Evolutionary conservation across 2,329 filamentous ascomycete genomes (phyloP).

Genomic region (Pyrenochaeta sp.): DNA sequence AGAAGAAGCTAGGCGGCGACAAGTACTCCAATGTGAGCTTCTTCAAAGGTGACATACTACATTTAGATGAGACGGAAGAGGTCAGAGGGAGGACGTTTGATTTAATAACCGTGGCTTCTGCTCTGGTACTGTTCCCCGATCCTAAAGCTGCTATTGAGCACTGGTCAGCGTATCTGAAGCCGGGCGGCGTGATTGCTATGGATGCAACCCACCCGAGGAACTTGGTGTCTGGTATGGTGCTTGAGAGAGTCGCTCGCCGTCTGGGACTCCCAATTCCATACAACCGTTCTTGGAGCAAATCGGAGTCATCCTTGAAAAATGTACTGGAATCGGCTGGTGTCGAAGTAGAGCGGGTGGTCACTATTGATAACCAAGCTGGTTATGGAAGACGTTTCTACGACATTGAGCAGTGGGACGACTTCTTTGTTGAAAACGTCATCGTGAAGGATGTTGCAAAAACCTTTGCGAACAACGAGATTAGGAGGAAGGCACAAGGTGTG

Average conservation of each 20-base stretch:
- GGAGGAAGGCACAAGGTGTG: constrained; percentile 42
- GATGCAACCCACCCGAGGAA: constrained; percentile 53
- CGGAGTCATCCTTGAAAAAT: constrained; percentile 39
- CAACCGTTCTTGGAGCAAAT: constrained; percentile 48
- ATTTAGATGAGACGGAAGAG: constrained; percentile 39
- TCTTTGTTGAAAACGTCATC: constrained; percentile 48
- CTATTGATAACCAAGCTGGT: constrained; percentile 46
- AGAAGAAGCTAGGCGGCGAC: constrained; percentile 33
- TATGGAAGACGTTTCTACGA: constrained; percentile 39
- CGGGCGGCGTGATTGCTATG: constrained; percentile 50
- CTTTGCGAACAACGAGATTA: constrained; percentile 42
- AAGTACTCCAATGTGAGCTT: constrained; percentile 46
- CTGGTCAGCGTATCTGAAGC: constrained; percentile 52
- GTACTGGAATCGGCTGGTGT: constrained; percentile 49
- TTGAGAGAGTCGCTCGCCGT: constrained; percentile 48
- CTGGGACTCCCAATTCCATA: constrained; percentile 47
- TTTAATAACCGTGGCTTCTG: constrained; percentile 52
- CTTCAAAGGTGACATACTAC: constrained; percentile 48
- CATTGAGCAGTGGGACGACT: constrained; percentile 42
- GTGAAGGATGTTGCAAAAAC: constrained; percentile 32
- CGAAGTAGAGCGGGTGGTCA: constrained; percentile 39
- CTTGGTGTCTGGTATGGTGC: constrained; percentile 46
- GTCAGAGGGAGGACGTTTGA: constrained; percentile 40
- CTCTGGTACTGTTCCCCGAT: constrained; percentile 52
- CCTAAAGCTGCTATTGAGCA: constrained; percentile 47